Evolutionary conservation across 2,329 filamentous ascomycete species (phyloP).

Genomic region (Colletotrichum costaricense): DNA sequence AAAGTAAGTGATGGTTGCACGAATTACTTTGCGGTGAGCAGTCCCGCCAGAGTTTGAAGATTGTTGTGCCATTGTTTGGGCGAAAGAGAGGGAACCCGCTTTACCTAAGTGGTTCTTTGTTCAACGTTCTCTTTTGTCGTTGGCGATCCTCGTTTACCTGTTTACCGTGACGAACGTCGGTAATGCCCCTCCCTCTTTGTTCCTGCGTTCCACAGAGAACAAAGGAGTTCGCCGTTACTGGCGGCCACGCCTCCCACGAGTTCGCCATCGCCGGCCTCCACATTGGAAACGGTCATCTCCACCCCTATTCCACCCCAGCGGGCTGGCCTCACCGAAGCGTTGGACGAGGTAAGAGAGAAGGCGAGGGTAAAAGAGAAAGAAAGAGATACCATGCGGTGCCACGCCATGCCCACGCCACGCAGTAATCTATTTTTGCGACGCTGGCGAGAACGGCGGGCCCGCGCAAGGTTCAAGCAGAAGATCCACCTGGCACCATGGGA

Average conservation of each 20-base stretch:
- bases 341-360: neutral
- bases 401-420: neutral
- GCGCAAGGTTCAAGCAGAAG: neutral
- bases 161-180: neutral
- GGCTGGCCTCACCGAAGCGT: neutral
- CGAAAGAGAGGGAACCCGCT: neutral
- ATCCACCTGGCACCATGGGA: too few relatives aligned
- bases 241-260: neutral
- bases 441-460: conserved; percentile 19
- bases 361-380: neutral
- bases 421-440: conserved; percentile 34
- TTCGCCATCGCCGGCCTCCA: neutral
- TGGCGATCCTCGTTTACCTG: neutral
- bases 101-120: neutral
- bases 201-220: neutral
- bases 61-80: neutral
- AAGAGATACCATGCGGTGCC: neutral
- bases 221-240: neutral
- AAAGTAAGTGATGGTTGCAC: neutral
- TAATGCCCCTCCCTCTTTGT: neutral
- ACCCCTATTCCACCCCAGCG: neutral
- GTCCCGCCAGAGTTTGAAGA: neutral
- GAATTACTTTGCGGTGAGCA: too few relatives aligned
- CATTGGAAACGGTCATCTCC: neutral
- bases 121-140: neutral